Evolutionary conservation across 2,329 filamentous ascomycete species (phyloP), one percentile per base, ranked within the genome.

Genomic region (Neopestalotiopsis rosae): DNA sequence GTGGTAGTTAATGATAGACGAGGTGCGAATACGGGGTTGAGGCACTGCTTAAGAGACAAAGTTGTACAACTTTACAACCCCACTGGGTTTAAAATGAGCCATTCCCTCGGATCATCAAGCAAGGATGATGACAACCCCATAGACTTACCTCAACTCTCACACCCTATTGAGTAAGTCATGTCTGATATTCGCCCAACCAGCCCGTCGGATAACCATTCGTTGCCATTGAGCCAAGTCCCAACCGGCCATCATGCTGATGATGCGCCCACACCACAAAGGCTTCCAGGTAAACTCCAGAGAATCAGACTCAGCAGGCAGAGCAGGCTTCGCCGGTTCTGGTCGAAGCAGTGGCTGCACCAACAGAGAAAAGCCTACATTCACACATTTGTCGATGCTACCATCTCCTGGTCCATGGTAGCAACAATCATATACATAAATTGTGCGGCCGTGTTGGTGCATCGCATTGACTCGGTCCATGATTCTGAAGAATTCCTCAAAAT

Each of bases 331-430:
- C 38, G 30, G 20, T 17, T 52, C 6, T 49, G 38, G 62, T 14
- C n/a, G 1, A 32, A 7, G n/a, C n/a, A 40, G 24, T 65, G 62
- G 62, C 13, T 65, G 10, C 62, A 65, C 10, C 40, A 38, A 2
- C 62, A 52, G 24, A 28, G 40, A 52, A 65, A 65, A 28, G 5
- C 24, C 28, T 65, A 65, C 40, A 45, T 65, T 5, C 62, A 65
- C 30, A 24, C 62, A n/a, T 56, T 65, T 24, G 20, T 65, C 17
- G 62, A 65, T 34, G 40, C 62, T 5, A 49, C 38, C n/a, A 65
- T 49, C 28, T 65, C 38, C 62, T 65, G 62, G 62, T 49, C 32
- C 14, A 34, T 62, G 30, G 32, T 62, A 14, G 30, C n/a, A 28
- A 62, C 12, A 4, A 34, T 40, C 4, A 12, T 62, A 12, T 62